Evolutionary conservation across 78 protist species (phyloP), one percentile per base, ranked within the genome.

Genomic region (Pigoraptor vietnamica): DNA sequence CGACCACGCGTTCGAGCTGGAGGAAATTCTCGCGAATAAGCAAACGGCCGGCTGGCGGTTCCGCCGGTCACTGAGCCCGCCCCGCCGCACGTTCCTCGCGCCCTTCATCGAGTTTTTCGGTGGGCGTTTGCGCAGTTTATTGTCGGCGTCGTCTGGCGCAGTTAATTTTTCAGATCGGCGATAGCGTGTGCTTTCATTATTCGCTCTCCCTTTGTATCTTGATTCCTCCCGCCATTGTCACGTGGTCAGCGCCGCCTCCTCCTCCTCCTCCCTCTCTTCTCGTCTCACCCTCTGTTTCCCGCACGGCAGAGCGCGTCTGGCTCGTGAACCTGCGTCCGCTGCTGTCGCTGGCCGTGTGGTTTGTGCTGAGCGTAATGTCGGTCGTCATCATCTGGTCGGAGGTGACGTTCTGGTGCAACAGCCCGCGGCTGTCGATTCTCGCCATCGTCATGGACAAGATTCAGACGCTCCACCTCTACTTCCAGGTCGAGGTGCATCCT

Each of bases 1-100:
- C 0, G 91, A 38, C 6, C 86, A 92, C 24, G 94, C 94, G 34
- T 88, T 86, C 35, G 95, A 89, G 37, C 38, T 94, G 37, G 93
- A 94, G 67, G 95, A 94, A 6, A 94, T 94, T 33, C 24, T 92
- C 32, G 40, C n/a, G 23, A 14, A 79, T 2, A 79, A 79, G 32
- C 32, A 21, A 1, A 25, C 32, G 34, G 23, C n/a, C 34, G 21
- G 84, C 32, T 25, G 34, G 34, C 84, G 32, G 34, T 79, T 79
- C n/a, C 6, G 14, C 29, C 67, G 67, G 29, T 21, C 29, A 21
- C 67, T 48, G 6, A 14, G 67, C 6, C 6, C 6, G 14, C 67
- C 6, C 29, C 67, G 67, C 29, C 14, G 29, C 29, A 48, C 6
- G 29, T 21, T 48, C 14, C 14, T 6, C 67, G 6, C 67, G 29